Evolutionary conservation across 352 stramenopile genomes (phyloP).

Genomic region (Globisporangium rhizosaccharum): DNA sequence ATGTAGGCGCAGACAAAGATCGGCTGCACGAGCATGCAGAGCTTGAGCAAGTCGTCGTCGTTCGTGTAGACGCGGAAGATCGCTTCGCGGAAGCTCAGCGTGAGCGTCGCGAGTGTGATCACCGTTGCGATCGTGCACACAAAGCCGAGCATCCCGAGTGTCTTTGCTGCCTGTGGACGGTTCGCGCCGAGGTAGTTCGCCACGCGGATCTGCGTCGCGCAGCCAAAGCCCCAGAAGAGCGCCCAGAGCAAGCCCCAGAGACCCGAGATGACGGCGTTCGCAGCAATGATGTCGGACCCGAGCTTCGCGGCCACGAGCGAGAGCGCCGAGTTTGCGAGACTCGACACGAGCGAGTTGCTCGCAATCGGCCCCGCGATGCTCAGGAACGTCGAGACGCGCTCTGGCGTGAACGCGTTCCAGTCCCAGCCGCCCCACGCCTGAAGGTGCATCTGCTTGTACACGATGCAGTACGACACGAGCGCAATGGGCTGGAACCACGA

Average conservation of each 20-base stretch:
- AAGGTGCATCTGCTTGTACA: constrained; percentile 69
- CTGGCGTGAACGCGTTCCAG: constrained; percentile 42
- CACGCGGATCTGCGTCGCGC: constrained; percentile 69
- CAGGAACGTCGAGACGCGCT: constrained; percentile 60
- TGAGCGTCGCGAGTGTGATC: constrained; percentile 28
- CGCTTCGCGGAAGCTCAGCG: constrained; percentile 24
- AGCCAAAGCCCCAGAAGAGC: constrained; percentile 78
- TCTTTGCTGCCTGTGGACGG: constrained; percentile 54
- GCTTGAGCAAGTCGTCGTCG: constrained; percentile 37
- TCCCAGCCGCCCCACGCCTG: constrained; percentile 71
- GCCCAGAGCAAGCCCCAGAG: constrained; percentile 67
- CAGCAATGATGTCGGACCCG: constrained; percentile 68
- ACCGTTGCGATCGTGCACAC: constrained; percentile 49
- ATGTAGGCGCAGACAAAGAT: constrained; percentile 46
- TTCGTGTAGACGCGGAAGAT: constrained; percentile 48
- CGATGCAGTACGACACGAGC: constrained; percentile 69
- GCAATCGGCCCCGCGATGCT: constrained; percentile 58
- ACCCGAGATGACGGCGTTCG: constrained; percentile 66
- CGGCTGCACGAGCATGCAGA: constrained; percentile 40
- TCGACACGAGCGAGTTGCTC: constrained; percentile 64
- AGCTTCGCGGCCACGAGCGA: constrained; percentile 68
- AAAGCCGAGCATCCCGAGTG: constrained; percentile 57
- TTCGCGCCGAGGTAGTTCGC: constrained; percentile 73
- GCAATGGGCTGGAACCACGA: constrained; percentile 77
- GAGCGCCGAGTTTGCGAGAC: constrained; percentile 63